These are phyloP conservation scores for Penicillium nordicum DNA, from an alignment of 2,329 filamentous ascomycete species.

Conservation along the genomic window DNA sequence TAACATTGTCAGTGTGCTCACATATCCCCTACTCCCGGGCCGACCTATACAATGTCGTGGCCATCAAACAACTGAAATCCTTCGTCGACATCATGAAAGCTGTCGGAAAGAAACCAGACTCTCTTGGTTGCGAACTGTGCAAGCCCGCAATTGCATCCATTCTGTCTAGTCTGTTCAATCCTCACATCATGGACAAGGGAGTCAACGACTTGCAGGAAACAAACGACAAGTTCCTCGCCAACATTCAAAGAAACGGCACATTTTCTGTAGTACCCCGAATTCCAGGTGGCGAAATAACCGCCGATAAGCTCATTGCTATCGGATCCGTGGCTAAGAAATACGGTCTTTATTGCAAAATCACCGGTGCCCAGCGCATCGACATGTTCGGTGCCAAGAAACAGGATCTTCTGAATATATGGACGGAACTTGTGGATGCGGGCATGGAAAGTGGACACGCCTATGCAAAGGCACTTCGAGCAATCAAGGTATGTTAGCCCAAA, in stretches of 20 bases:
- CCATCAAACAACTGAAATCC: slow-evolving; percentile 71
- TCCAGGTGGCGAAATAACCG: slow-evolving; percentile 80
- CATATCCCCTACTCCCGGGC: slow-evolving; percentile 81
- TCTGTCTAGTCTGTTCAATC: slow-evolving; percentile 77
- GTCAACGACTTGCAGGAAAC: slow-evolving; percentile 80
- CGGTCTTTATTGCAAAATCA: slow-evolving; percentile 85
- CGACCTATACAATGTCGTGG: slow-evolving; percentile 86
- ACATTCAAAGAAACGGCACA: slow-evolving; percentile 88
- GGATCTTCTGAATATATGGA: slow-evolving; percentile 79
- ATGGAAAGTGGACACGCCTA: slow-evolving; percentile 92
- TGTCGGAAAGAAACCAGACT: slow-evolving; percentile 66
- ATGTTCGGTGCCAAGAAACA: slow-evolving; percentile 90
- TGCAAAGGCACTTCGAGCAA: slow-evolving; percentile 80
- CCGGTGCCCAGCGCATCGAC: slow-evolving; percentile 85
- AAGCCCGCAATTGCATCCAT: slow-evolving; percentile 81
- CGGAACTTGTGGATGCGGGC: slow-evolving; percentile 72
- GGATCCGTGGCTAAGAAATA: slow-evolving; percentile 82
- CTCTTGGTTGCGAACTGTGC: slow-evolving; percentile 81
- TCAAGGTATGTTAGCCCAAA: slow-evolving; percentile 54
- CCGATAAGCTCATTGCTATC: slow-evolving; percentile 78
- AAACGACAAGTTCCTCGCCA: slow-evolving; percentile 82
- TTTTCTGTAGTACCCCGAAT: slow-evolving; percentile 85
- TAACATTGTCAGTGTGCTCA: slow-evolving; percentile 58
- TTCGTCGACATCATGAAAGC: slow-evolving; percentile 75
- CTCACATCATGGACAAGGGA: slow-evolving; percentile 70